A percentile compares a stretch with the other conserved stretches of the same genome.
Evolutionary conservation across 2,329 filamentous ascomycete genomes (phyloP).

Genomic region (Neofusicoccum sp.): DNA sequence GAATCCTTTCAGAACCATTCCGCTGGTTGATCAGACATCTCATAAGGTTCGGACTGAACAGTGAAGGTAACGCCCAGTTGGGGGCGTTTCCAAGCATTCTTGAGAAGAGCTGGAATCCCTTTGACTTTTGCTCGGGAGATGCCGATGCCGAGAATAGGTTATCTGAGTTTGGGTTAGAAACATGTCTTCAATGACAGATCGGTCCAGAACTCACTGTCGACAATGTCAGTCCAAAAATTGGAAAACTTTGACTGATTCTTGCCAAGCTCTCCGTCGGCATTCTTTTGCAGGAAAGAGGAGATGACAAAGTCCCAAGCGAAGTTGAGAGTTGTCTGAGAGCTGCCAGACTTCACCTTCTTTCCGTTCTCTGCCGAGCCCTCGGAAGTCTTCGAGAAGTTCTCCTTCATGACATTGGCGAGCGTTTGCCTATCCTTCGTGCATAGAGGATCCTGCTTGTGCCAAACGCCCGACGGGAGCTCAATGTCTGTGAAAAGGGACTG

Average conservation of each 20-base stretch:
- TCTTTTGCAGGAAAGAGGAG: slow-evolving; percentile 29
- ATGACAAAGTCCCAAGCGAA: slow-evolving; percentile 86
- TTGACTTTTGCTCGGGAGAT: slow-evolving; percentile 85
- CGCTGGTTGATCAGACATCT: slow-evolving; percentile 80
- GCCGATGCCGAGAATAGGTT: slow-evolving; percentile 78
- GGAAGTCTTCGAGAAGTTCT: slow-evolving; percentile 59
- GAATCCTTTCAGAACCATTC: slow-evolving; percentile 70
- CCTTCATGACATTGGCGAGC: slow-evolving; percentile 76
- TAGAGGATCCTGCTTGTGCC: slow-evolving; percentile 72
- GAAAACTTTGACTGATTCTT: slow-evolving; percentile 54
- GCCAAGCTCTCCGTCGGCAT: slow-evolving; percentile 26
- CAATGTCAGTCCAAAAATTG: slow-evolving; percentile 80
- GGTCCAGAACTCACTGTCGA: slow-evolving; percentile 66
- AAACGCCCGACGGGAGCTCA: slow-evolving; percentile 66
- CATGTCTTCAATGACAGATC: not conserved
- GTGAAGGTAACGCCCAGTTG: slow-evolving; percentile 49
- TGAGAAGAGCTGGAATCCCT: slow-evolving; percentile 84
- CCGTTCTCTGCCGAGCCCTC: slow-evolving; percentile 39
- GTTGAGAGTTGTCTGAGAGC: slow-evolving; percentile 76
- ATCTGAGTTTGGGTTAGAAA: slow-evolving; percentile 50
- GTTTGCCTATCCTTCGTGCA: slow-evolving; percentile 64
- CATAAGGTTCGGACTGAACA: slow-evolving; percentile 84
- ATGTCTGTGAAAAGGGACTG: slow-evolving; percentile 63
- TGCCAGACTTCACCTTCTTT: slow-evolving; percentile 61
- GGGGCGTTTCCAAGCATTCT: slow-evolving; percentile 63